Conservation (phyloP, 805 yeast species). For the Metschnikowia chrysomelidarum region DNA sequence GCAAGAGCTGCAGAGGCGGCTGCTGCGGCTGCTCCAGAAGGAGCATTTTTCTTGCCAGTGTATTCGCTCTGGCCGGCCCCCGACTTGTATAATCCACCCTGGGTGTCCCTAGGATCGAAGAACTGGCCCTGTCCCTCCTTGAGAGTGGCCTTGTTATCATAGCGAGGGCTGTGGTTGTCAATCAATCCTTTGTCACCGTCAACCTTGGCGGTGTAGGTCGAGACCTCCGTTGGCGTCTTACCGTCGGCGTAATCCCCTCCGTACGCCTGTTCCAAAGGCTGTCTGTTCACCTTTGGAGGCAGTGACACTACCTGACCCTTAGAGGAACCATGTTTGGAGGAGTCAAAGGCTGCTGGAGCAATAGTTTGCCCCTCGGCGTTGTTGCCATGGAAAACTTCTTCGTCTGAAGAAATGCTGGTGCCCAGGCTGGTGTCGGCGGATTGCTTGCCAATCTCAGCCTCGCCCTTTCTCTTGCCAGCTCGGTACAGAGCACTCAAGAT, state of each 20-base stretch:
- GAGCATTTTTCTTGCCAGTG: slow-evolving; percentile 1
- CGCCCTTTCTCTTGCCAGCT: slow-evolving; percentile 15
- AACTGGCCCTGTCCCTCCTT: slow-evolving; percentile 31
- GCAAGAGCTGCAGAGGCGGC: slow-evolving; percentile 13
- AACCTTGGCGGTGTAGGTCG: slow-evolving; percentile 2
- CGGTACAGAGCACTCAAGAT: slow-evolving; percentile 15
- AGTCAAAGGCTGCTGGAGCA: not conserved
- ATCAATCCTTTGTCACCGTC: slow-evolving; percentile 9
- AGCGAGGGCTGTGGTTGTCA: slow-evolving; percentile 26
- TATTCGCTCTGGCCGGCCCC: slow-evolving; percentile 2
- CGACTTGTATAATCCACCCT: slow-evolving; percentile 28
- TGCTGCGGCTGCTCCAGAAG: slow-evolving; percentile 14
- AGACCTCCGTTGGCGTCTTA: slow-evolving; percentile 29
- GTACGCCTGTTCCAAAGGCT: slow-evolving; percentile 28
- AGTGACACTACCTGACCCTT: slow-evolving; percentile 27
- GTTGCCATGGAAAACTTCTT: slow-evolving; percentile 6
- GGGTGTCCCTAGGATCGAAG: slow-evolving; percentile 37
- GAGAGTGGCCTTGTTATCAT: slow-evolving; percentile 29
- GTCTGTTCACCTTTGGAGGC: slow-evolving; percentile 31
- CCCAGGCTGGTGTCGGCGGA: slow-evolving; percentile 3
- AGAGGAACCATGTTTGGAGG: slow-evolving; percentile 1
- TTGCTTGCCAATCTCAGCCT: slow-evolving; percentile 6
- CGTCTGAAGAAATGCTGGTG: slow-evolving; percentile 11
- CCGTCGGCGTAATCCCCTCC: slow-evolving; percentile 36
- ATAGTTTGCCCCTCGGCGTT: slow-evolving; percentile 4